Percentiles rank a stretch among this genome's conserved stretches.
Evolutionary conservation across 2,329 filamentous ascomycete species (phyloP).

Genomic region (Talaromyces sp.): DNA sequence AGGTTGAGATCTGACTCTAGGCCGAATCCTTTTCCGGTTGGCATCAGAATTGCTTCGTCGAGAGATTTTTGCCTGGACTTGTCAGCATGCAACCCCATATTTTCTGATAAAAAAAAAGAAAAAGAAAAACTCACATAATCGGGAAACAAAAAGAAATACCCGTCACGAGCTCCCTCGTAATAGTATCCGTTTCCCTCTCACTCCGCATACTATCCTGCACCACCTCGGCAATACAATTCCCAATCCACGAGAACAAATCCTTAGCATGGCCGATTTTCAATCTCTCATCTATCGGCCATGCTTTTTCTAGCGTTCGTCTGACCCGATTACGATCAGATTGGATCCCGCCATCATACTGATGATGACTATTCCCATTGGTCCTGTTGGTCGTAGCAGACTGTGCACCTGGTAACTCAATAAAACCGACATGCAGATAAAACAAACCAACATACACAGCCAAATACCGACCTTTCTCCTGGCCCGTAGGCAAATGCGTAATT

Average conservation of each 20-base stretch:
- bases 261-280: slow-evolving; percentile 66
- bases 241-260: slow-evolving; percentile 69
- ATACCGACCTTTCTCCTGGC: slow-evolving; percentile 47
- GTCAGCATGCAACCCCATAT: neutral
- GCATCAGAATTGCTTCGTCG: slow-evolving; percentile 46
- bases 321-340: slow-evolving; percentile 37
- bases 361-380: neutral
- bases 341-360: neutral
- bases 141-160: slow-evolving; percentile 41
- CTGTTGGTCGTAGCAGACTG: neutral
- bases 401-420: slow-evolving; percentile 43
- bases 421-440: slow-evolving; percentile 47
- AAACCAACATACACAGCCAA: slow-evolving; percentile 50
- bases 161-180: slow-evolving; percentile 28
- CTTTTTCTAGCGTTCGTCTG: slow-evolving; percentile 58
- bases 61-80: slow-evolving; percentile 39
- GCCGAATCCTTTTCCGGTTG: slow-evolving; percentile 49
- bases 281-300: slow-evolving; percentile 68
- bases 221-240: slow-evolving; percentile 64
- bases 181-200: slow-evolving; percentile 14
- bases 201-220: slow-evolving; percentile 47
- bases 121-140: slow-evolving; percentile 29
- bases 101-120: slow-evolving; percentile 4
- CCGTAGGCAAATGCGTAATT: slow-evolving; percentile 38
- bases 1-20: slow-evolving; percentile 28